phyloP scores from a whole-genome alignment of 257 asterid species.

The Solanum phureja region DNA sequence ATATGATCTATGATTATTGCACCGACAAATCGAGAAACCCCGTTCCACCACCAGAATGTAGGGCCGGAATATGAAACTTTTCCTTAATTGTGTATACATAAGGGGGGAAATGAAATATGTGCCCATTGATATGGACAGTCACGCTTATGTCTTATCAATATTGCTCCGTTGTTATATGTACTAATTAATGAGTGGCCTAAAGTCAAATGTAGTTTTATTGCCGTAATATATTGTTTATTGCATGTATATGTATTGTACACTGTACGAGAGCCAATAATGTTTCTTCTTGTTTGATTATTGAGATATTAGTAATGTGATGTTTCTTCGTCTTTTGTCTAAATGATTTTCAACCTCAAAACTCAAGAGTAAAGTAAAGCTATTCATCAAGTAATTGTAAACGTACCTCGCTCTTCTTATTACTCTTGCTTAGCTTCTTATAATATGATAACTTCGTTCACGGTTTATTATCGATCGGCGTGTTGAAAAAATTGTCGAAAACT shows the following conservation, averaged over 20 bases:
- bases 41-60: slow-evolving; percentile 47
- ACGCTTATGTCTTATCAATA: not conserved
- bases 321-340: not conserved
- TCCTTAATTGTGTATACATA: not conserved
- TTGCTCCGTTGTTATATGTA: not conserved
- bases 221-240: not conserved
- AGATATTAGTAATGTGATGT: slow-evolving; percentile 1
- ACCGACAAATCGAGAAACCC: slow-evolving; percentile 55
- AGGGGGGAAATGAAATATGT: not conserved
- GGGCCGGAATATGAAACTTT: not conserved
- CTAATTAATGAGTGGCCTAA: not conserved
- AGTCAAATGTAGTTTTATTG: not conserved
- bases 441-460: too few relatives aligned
- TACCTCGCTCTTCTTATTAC: not conserved
- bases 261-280: not conserved
- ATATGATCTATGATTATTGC: slow-evolving; percentile 83
- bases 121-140: not conserved
- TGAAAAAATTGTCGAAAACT: not conserved
- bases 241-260: not conserved
- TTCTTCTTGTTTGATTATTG: not conserved
- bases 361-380: not conserved
- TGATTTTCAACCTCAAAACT: not conserved
- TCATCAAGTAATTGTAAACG: not conserved
- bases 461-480: not conserved
- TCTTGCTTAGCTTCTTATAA: not conserved